Evolutionary conservation across 1,139 yeast genomes (phyloP), one percentile per base, ranked within the genome.

Genomic region (Wickerhamiella pararugosa): DNA sequence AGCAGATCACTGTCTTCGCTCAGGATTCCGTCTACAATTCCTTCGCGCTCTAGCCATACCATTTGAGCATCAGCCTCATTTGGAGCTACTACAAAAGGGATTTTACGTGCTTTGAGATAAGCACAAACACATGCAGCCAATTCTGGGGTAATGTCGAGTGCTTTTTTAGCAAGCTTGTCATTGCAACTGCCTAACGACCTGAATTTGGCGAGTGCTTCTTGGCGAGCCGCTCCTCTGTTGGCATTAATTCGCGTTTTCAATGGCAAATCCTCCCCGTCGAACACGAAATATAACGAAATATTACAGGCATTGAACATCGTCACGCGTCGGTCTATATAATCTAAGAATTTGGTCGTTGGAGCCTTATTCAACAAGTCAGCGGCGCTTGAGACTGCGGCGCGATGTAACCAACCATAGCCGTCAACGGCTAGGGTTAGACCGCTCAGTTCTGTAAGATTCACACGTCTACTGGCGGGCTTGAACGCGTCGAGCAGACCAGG

Each of bases 1-100:
- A 92, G 65, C 50, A 92, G 66, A 63, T 92, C 99, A 0, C 97
- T 86, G 57, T 92, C 99, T 56, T 92, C 99, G 33, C 94, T 79
- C 7, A 92, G 67, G 6, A 92, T 81, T 0, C 92, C 98, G 49
- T 84, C 80, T 7, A 86, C 92, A 1, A 73, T 45, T 0, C 92
- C 92, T 0, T 64, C 52, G 46, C 75, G 74, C 57, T 90, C 98
- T 40, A 92, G 66, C 53, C 79, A 84, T 6, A 90, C 97, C 79
- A 92, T 74, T 58, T 92, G 98, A 0, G 98, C 82, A 58, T 92
- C 99, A 0, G 98, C 98, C 62, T 92, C 99, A 57, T 86, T 92
- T 0, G 99, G 99, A 0, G 99, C 98, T 7, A 92, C 98, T 11
- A 90, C 73, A 53, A 75, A 90, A 48, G 69, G 70, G 38, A 92